Evolutionary conservation across 2,329 filamentous ascomycete genomes (phyloP).

Genomic region (Colletotrichum filicis): DNA sequence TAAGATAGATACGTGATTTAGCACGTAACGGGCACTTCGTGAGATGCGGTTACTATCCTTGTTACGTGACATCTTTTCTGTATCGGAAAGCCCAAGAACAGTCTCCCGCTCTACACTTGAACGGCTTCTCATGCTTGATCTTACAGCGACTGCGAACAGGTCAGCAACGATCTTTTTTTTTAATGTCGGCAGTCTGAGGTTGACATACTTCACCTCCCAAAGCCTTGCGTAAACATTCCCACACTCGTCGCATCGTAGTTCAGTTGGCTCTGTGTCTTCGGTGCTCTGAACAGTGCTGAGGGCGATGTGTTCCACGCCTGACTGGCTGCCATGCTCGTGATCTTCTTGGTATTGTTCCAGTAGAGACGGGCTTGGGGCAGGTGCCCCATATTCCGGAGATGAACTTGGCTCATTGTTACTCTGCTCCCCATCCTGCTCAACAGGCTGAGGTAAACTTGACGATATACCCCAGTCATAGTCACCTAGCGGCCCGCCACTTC

Average conservation of each 20-base stretch:
- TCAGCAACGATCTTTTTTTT: background rate
- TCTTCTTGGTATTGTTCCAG: slow-evolving; percentile 6
- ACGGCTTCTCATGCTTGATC: slow-evolving; percentile 1
- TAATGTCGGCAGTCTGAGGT: background rate
- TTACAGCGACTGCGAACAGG: background rate
- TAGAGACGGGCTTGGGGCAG: background rate
- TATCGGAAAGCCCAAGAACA: slow-evolving; percentile 20
- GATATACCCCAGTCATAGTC: slow-evolving; percentile 27
- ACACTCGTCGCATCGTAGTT: background rate
- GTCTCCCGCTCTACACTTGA: slow-evolving; percentile 12
- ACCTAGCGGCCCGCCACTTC: slow-evolving; percentile 33
- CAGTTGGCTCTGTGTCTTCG: background rate
- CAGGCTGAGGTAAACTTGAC: slow-evolving; percentile 25
- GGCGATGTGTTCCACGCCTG: background rate
- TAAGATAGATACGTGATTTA: too few species aligned
- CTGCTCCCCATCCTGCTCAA: slow-evolving; percentile 25
- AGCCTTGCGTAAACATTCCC: background rate
- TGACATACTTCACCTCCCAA: background rate
- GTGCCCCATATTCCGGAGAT: background rate
- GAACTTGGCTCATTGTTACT: slow-evolving; percentile 2
- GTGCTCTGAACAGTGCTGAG: background rate
- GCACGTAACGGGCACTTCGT: too few species aligned
- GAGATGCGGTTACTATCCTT: too few species aligned
- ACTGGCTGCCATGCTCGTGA: background rate
- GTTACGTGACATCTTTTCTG: too few species aligned